These are phyloP conservation scores for Yarrowia porcina DNA, from an alignment of 805 yeast species.

Conservation along the genomic window DNA sequence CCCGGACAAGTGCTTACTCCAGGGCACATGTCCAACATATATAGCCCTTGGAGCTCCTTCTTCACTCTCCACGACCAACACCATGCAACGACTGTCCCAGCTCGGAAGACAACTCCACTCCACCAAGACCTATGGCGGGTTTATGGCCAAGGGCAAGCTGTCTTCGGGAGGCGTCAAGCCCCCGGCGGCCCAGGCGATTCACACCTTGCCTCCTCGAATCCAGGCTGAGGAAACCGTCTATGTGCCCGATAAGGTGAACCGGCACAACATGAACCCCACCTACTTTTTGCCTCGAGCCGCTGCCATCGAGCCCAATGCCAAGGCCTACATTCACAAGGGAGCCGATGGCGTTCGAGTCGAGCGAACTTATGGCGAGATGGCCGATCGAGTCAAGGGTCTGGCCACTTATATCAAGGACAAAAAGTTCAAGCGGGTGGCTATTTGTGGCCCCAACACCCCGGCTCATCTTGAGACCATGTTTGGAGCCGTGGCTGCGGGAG, in stretches of 20 bases:
- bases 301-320: slow-evolving; percentile 38
- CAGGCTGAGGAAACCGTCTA: slow-evolving; percentile 13
- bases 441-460: slow-evolving; percentile 39
- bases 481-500: slow-evolving; percentile 39
- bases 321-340: slow-evolving; percentile 37
- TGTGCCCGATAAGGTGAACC: slow-evolving; percentile 27
- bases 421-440: slow-evolving; percentile 34
- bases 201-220: not conserved
- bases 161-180: not conserved
- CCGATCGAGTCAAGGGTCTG: slow-evolving; percentile 35
- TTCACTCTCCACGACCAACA: too few relatives aligned
- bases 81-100: slow-evolving; percentile 24
- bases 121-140: slow-evolving; percentile 20
- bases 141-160: slow-evolving; percentile 24
- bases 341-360: slow-evolving; percentile 14
- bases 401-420: slow-evolving; percentile 36
- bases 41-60: too few relatives aligned
- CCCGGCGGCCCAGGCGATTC: not conserved
- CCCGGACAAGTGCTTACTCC: too few relatives aligned
- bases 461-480: slow-evolving; percentile 40
- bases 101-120: slow-evolving; percentile 13
- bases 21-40: too few relatives aligned
- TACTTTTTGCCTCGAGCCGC: slow-evolving; percentile 40
- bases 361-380: slow-evolving; percentile 34
- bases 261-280: slow-evolving; percentile 39